phyloP scores from a whole-genome alignment of 2,329 filamentous ascomycete species.

The Aspergillus ibericus region DNA sequence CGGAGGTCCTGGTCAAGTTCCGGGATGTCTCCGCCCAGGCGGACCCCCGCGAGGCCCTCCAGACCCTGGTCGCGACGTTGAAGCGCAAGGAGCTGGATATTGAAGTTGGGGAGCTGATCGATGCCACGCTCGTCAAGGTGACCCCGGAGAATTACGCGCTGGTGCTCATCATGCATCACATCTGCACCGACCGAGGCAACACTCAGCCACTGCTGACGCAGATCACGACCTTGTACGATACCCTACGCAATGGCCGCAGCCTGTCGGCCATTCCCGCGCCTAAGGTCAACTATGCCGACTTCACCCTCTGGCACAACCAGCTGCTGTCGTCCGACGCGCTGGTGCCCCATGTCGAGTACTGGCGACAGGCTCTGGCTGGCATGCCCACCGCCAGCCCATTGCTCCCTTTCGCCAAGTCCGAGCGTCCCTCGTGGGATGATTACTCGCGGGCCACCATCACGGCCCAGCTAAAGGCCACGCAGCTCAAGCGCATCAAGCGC shows the following conservation, averaged over 20 bases:
- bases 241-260: neutral
- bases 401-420: neutral
- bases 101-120: conserved; percentile 1
- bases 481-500: conserved; percentile 3
- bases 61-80: neutral
- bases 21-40: neutral
- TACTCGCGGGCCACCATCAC: neutral
- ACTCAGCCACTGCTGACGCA: neutral
- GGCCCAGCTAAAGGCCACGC: neutral
- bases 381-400: neutral
- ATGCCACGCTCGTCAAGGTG: neutral
- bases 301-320: conserved; percentile 1
- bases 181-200: neutral
- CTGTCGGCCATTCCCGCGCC: neutral
- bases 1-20: neutral
- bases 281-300: neutral
- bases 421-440: neutral
- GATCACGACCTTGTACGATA: neutral
- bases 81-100: neutral
- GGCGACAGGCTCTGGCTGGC: neutral
- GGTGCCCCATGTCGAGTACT: neutral
- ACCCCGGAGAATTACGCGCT: neutral
- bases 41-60: neutral
- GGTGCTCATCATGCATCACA: conserved; percentile 6
- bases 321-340: neutral